Percentiles rank a stretch among this genome's conserved stretches.
Evolutionary conservation across 768 basidiomycete genomes (phyloP).

Genomic region (Gloeostereum incarnatum): DNA sequence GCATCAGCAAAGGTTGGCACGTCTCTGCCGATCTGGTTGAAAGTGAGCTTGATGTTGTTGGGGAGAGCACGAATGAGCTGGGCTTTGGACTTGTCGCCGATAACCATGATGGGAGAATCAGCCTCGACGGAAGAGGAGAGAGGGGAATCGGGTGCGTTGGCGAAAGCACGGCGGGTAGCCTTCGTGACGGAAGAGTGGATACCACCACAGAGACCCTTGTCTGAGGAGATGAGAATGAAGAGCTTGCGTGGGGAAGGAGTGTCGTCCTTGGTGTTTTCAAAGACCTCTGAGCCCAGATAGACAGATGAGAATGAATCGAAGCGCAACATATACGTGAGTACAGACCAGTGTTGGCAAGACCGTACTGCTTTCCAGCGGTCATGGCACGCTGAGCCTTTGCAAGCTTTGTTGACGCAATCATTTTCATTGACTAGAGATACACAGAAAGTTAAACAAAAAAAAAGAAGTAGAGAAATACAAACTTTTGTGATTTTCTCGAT

Average conservation of each 20-base stretch:
- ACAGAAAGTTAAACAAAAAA: conserved; percentile 14
- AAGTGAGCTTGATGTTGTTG: conserved; percentile 68
- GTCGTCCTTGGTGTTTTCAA: conserved; percentile 67
- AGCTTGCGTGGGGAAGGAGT: conserved; percentile 69
- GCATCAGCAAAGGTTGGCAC: conserved; percentile 98
- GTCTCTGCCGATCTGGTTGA: conserved; percentile 97
- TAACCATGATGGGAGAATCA: conserved; percentile 71
- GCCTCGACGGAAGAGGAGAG: conserved; percentile 11
- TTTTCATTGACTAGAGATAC: conserved; percentile 81
- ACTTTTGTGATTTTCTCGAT: conserved; percentile 99
- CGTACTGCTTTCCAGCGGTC: conserved; percentile 86
- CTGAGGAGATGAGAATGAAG: conserved; percentile 91
- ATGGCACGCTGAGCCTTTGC: conserved; percentile 93
- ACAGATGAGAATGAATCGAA: conserved; percentile 4
- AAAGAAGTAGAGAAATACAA: conserved; percentile 22
- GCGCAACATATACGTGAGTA: conserved; percentile 6
- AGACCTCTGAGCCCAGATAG: conserved; percentile 57
- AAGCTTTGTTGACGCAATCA: conserved; percentile 97
- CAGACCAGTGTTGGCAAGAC: conserved; percentile 83
- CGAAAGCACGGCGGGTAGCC: conserved; percentile 51
- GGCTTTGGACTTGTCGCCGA: conserved; percentile 96
- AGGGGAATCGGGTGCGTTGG: neutral
- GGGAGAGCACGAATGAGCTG: conserved; percentile 68
- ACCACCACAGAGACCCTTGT: conserved; percentile 99
- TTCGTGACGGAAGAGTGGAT: conserved; percentile 97